Evolutionary conservation across 164 flowering plant genomes (phyloP).

Genomic region (Echeveria elegans): DNA sequence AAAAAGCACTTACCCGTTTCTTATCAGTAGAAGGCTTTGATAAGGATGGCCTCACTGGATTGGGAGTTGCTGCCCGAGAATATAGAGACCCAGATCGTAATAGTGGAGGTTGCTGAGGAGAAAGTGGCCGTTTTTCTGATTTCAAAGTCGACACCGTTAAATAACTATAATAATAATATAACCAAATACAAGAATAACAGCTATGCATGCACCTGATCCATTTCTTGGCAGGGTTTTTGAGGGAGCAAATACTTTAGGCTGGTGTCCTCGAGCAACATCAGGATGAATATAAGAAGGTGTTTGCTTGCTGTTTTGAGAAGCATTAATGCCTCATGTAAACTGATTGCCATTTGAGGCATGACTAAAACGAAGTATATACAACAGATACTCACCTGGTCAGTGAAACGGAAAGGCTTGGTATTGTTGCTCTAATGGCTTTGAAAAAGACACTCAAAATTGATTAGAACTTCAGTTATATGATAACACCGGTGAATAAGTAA

Average conservation of each 20-base stretch:
- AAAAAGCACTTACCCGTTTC: background rate
- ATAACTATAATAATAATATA: background rate
- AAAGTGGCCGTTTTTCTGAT: background rate
- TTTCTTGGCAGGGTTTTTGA: conserved; percentile 4
- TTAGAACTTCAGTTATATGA: background rate
- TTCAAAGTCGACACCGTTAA: background rate
- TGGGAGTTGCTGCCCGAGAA: conserved; percentile 2
- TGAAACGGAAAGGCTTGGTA: background rate
- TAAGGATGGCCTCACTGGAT: background rate
- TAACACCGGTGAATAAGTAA: background rate
- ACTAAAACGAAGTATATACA: background rate
- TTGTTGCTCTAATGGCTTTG: background rate
- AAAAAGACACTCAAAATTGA: background rate
- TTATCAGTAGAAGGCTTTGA: background rate
- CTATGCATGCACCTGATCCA: background rate
- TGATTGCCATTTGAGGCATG: background rate
- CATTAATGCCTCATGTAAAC: background rate
- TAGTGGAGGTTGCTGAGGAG: background rate
- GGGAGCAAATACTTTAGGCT: background rate
- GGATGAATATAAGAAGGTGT: background rate
- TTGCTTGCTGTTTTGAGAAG: background rate
- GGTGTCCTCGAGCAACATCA: background rate
- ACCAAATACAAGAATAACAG: background rate
- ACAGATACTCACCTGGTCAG: background rate
- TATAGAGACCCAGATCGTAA: conserved; percentile 4